Conservation (phyloP, 23 red algal genomes). For the Chondrus crispus region DNA sequence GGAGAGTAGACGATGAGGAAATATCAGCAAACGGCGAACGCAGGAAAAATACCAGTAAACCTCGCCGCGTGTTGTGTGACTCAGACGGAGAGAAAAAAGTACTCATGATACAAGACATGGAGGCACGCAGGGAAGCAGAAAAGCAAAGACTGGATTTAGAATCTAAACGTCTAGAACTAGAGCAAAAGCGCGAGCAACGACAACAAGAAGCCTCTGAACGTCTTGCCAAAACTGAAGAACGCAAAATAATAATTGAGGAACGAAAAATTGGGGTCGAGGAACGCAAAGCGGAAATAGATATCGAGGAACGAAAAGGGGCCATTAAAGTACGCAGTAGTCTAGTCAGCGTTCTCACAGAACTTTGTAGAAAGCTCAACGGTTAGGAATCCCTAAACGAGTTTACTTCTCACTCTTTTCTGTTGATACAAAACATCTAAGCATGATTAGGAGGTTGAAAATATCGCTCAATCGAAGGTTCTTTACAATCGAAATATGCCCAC, state of each 20-base stretch:
- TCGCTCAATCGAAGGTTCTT: not conserved
- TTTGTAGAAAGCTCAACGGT: not conserved
- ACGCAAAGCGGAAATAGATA: not conserved
- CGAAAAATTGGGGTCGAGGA: too few species aligned
- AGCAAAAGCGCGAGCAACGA: too few species aligned
- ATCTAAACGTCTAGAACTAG: not conserved
- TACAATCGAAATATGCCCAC: not conserved
- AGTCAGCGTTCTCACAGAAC: not conserved
- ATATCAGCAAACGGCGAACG: too few species aligned
- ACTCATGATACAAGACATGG: not conserved
- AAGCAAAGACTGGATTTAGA: not conserved
- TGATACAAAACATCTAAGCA: too few species aligned
- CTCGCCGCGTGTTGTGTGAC: too few species aligned
- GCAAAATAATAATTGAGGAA: too few species aligned
- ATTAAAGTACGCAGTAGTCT: not conserved
- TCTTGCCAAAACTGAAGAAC: too few species aligned
- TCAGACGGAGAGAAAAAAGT: not conserved
- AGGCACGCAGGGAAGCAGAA: not conserved
- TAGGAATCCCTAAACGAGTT: not conserved
- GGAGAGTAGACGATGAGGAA: too few species aligned
- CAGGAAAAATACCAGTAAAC: too few species aligned
- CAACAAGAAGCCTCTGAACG: too few species aligned
- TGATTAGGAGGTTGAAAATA: too few species aligned
- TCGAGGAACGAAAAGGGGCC: not conserved
- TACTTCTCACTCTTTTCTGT: too few species aligned